These are phyloP conservation scores for Oidium heveae DNA, from an alignment of 2,329 filamentous ascomycete genomes.

Conservation along the genomic window DNA sequence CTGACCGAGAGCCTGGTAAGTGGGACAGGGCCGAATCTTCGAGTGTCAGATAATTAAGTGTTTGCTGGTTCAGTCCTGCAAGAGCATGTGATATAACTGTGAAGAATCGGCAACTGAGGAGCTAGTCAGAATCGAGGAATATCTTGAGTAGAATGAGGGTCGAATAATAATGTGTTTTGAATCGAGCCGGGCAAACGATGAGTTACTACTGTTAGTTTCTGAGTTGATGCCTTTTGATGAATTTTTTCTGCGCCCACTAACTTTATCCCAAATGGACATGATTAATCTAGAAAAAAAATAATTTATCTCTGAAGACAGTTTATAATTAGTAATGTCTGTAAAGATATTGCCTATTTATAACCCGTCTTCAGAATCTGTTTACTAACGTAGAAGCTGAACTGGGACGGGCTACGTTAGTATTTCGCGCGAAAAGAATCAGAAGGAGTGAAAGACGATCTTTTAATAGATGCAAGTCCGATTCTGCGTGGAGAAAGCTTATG, in stretches of 20 bases:
- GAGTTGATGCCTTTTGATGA: slow-evolving; percentile 6
- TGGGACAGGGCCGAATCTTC: slow-evolving; percentile 79
- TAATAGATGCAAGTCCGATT: too few species aligned
- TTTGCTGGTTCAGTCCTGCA: slow-evolving; percentile 75
- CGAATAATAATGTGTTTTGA: slow-evolving; percentile 31
- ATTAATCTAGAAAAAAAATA: slow-evolving; percentile 2
- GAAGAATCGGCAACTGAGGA: slow-evolving; percentile 64
- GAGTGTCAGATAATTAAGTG: slow-evolving; percentile 80
- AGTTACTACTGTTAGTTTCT: slow-evolving; percentile 5
- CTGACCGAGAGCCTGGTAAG: slow-evolving; percentile 62
- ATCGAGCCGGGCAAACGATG: slow-evolving; percentile 17
- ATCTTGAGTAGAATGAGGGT: slow-evolving; percentile 50
- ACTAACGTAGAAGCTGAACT: too few species aligned
- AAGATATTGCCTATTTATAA: too few species aligned
- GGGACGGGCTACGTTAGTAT: too few species aligned
- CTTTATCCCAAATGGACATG: slow-evolving; percentile 17
- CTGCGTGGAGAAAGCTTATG: too few species aligned
- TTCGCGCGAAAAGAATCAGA: too few species aligned
- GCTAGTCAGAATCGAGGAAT: slow-evolving; percentile 61
- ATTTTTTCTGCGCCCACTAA: slow-evolving; percentile 15
- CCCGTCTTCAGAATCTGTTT: too few species aligned
- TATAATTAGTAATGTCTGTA: too few species aligned
- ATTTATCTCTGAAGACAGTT: too few species aligned
- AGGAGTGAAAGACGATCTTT: too few species aligned
- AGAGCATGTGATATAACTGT: slow-evolving; percentile 77